These are phyloP conservation scores for Candida loeiensis DNA, from an alignment of 805 yeast genomes.

Conservation along the genomic window DNA sequence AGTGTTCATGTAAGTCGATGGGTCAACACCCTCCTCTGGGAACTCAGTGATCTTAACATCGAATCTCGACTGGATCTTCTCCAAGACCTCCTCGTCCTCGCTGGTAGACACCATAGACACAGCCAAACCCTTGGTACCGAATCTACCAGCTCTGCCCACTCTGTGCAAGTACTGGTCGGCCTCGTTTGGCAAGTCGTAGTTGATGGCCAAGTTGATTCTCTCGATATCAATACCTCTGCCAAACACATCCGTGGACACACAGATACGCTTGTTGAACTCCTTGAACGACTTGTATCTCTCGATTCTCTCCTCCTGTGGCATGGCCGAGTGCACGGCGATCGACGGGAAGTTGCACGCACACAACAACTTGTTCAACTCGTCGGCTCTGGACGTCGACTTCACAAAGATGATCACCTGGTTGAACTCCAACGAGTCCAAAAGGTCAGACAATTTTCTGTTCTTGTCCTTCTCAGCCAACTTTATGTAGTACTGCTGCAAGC, in stretches of 20 bases:
- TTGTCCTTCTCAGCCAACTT: constrained; percentile 88
- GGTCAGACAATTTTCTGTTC: constrained; percentile 87
- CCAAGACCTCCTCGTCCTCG: constrained; percentile 86
- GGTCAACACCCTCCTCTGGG: constrained; percentile 98
- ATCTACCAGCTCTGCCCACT: constrained; percentile 99
- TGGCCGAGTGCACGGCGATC: constrained; percentile 91
- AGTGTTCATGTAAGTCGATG: constrained; percentile 96
- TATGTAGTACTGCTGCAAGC: constrained; percentile 93
- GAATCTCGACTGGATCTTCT: constrained; percentile 93
- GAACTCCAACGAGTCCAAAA: constrained; percentile 91
- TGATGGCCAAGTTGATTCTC: constrained; percentile 96
- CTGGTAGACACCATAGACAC: constrained; percentile 82
- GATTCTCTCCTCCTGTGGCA: constrained; percentile 97
- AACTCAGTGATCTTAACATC: constrained; percentile 92
- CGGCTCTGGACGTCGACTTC: constrained; percentile 85
- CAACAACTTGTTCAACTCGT: constrained; percentile 82
- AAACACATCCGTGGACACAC: constrained; percentile 96
- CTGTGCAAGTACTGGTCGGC: constrained; percentile 98
- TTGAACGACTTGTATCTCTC: constrained; percentile 93
- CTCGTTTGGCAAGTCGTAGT: constrained; percentile 93
- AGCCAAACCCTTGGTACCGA: constrained; percentile 98
- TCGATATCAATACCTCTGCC: constrained; percentile 99
- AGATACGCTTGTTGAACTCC: constrained; percentile 97
- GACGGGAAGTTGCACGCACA: constrained; percentile 95
- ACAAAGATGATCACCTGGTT: constrained; percentile 98